Conservation (phyloP, 164 flowering plant genomes). For the Tetrastigma voinierianum region DNA sequence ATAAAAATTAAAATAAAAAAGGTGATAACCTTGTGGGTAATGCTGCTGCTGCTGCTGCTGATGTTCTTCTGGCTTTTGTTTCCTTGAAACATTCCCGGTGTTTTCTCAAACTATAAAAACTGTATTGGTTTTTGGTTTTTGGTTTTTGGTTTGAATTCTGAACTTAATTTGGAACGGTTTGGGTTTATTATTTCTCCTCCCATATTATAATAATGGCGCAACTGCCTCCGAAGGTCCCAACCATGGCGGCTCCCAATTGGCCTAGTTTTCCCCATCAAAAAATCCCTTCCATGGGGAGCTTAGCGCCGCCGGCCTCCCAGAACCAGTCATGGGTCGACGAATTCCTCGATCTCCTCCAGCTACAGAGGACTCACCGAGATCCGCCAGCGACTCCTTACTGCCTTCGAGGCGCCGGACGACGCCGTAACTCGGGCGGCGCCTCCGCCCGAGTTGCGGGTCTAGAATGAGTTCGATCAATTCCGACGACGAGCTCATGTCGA, state of each 20-base stretch:
- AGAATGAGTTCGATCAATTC: slow-evolving; percentile 47
- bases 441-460: neutral
- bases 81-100: neutral
- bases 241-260: slow-evolving; percentile 56
- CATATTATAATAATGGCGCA: slow-evolving; percentile 79
- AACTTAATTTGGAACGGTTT: too few species aligned
- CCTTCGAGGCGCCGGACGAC: slow-evolving; percentile 63
- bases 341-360: slow-evolving; percentile 61
- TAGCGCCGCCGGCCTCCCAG: slow-evolving; percentile 6
- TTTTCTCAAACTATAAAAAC: neutral
- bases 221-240: slow-evolving; percentile 86
- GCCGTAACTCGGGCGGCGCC: slow-evolving; percentile 19
- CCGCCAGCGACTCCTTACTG: slow-evolving; percentile 76
- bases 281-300: slow-evolving; percentile 21
- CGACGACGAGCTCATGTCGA: slow-evolving; percentile 74
- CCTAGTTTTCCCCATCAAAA: slow-evolving; percentile 51
- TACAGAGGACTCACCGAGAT: slow-evolving; percentile 62
- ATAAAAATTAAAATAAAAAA: too few species aligned
- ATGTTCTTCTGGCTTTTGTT: slow-evolving; percentile 12
- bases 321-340: slow-evolving; percentile 62
- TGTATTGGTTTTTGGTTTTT: neutral
- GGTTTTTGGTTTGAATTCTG: slow-evolving; percentile 13
- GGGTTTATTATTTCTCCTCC: neutral
- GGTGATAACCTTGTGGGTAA: too few species aligned
- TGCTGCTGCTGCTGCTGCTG: neutral